These are phyloP conservation scores for Metroxylon sagu DNA, from an alignment of 176 grass and related monocot genomes.

Conservation along the genomic window DNA sequence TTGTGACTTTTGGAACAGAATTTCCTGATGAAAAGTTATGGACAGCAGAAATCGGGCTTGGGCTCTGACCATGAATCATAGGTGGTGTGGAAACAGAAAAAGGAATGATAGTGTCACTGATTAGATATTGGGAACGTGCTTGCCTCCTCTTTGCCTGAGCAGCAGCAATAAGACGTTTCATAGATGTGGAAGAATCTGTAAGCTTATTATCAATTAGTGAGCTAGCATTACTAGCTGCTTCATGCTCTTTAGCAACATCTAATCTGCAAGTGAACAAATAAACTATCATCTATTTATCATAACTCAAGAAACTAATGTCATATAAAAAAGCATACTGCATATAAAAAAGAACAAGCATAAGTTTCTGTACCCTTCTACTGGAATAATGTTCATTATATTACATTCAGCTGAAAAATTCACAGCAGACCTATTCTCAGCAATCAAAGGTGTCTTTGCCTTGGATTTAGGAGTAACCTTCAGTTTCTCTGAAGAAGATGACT, in stretches of 20 bases:
- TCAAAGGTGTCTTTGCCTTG: conserved; percentile 18
- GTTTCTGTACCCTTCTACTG: conserved; percentile 49
- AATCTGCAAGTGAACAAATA: conserved; percentile 27
- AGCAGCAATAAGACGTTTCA: conserved; percentile 95
- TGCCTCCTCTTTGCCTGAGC: conserved; percentile 36
- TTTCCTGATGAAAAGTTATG: conserved; percentile 40
- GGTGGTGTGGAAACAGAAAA: conserved; percentile 29
- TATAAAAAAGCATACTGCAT: no score
- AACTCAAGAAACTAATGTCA: no score
- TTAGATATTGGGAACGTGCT: conserved; percentile 43
- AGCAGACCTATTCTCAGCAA: conserved; percentile 36
- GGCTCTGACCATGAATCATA: conserved; percentile 55
- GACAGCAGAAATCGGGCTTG: conserved; percentile 51
- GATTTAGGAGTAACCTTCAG: conserved; percentile 39
- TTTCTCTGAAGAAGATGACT: conserved; percentile 38
- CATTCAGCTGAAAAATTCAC: conserved; percentile 30
- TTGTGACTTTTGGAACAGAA: conserved; percentile 39
- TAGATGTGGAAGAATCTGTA: conserved; percentile 41
- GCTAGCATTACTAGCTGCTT: conserved; percentile 2
- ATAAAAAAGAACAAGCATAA: no score
- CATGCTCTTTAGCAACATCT: conserved; percentile 37
- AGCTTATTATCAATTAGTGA: conserved; percentile 11
- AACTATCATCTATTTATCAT: background rate
- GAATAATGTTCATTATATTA: conserved; percentile 32
- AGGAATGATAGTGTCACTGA: conserved; percentile 38